Percentiles rank a stretch among this genome's conserved stretches.
Conservation (phyloP, 176 grass and related monocot genomes). For the Bromus sterilis region DNA sequence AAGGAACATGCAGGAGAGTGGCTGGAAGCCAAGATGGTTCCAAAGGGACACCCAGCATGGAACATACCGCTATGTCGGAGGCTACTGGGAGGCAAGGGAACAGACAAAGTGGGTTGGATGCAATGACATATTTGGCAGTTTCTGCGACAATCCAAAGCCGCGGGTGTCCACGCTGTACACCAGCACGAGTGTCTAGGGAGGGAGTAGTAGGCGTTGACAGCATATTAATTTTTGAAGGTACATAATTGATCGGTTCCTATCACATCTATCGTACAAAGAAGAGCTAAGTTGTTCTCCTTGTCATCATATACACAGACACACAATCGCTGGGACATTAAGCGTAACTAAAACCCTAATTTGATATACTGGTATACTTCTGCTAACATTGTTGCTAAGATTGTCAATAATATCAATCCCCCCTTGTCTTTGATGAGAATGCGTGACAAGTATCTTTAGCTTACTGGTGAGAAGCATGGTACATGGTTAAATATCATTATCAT, state of each 20-base stretch:
- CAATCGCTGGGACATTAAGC: not conserved
- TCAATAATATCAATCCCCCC: conserved; percentile 1
- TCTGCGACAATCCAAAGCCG: conserved; percentile 17
- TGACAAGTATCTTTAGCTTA: not conserved
- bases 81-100: conserved; percentile 79
- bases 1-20: conserved; percentile 85
- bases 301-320: not conserved
- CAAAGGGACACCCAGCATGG: conserved; percentile 37
- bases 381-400: conserved; percentile 32
- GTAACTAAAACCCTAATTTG: not conserved
- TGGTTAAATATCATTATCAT: not conserved
- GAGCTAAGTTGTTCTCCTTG: conserved; percentile 16
- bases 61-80: conserved; percentile 56
- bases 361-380: conserved; percentile 17
- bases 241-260: conserved; percentile 18
- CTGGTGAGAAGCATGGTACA: not conserved
- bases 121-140: conserved; percentile 70
- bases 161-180: conserved; percentile 9
- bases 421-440: not conserved
- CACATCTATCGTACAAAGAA: conserved; percentile 7
- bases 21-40: conserved; percentile 89
- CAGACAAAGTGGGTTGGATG: conserved; percentile 61
- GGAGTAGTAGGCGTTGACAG: conserved; percentile 15
- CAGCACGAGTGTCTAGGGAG: conserved; percentile 48
- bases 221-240: conserved; percentile 28